phyloP scores from a whole-genome alignment of 306 rosid species.

The Vigna angularis region DNA sequence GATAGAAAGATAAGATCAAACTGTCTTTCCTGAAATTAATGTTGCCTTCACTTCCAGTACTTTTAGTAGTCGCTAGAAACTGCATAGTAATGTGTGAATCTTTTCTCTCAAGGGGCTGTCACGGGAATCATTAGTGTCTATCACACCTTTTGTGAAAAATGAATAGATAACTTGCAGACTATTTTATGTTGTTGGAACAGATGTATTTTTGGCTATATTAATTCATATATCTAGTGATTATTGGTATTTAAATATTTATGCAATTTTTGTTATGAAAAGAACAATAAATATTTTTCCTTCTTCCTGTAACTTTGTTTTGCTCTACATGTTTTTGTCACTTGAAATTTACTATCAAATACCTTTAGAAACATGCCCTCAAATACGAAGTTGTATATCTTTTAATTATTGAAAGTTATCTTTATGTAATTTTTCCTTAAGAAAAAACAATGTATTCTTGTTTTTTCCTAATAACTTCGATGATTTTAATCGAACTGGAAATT shows the following conservation, averaged over 20 bases:
- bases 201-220: neutral
- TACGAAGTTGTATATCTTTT: neutral
- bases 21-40: neutral
- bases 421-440: neutral
- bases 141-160: neutral
- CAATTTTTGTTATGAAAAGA: neutral
- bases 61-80: neutral
- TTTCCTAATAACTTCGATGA: constrained; percentile 2
- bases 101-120: neutral
- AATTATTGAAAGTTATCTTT: neutral
- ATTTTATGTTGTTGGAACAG: neutral
- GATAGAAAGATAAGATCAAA: neutral
- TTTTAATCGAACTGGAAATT: constrained; percentile 5
- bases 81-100: neutral
- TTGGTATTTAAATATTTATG: neutral
- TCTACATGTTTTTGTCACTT: neutral
- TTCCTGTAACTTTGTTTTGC: neutral
- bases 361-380: neutral
- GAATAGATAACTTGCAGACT: neutral
- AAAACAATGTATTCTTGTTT: neutral
- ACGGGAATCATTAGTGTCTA: neutral
- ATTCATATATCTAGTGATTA: neutral
- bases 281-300: neutral
- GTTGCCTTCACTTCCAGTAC: neutral
- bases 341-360: constrained; percentile 3